Percentiles rank a stretch among this genome's conserved stretches.
Conservation (phyloP, 169 alveolate species). For the Perkinsus olseni region DNA sequence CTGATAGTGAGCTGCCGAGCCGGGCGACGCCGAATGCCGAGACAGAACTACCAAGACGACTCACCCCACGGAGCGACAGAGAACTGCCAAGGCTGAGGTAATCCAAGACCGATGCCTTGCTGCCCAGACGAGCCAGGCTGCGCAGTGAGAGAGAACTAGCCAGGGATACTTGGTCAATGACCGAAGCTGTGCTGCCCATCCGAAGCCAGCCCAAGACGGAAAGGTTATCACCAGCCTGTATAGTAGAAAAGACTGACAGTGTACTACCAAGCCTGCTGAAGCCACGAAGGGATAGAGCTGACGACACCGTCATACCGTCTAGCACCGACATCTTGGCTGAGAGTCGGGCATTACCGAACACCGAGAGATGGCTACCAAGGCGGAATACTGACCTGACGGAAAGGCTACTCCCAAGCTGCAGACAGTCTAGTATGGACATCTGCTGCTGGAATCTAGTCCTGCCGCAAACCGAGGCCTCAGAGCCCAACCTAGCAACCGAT, state of each 20-base stretch:
- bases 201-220: background rate
- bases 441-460: background rate
- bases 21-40: background rate
- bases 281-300: background rate
- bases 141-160: background rate
- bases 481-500: background rate
- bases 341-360: background rate
- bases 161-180: background rate
- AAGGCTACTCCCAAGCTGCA: background rate
- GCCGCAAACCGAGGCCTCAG: background rate
- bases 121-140: background rate
- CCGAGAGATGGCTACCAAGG: background rate
- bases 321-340: background rate
- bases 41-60: background rate
- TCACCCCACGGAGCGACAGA: background rate
- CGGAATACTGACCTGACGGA: background rate
- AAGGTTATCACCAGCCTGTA: background rate
- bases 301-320: background rate
- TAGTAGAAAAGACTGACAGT: background rate
- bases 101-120: background rate
- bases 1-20: background rate
- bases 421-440: background rate
- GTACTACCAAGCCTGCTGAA: background rate
- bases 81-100: background rate
- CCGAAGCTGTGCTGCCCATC: background rate